These are phyloP conservation scores for Lophium mytilinum DNA, from an alignment of 495 filamentous ascomycete genomes.

Conservation along the genomic window DNA sequence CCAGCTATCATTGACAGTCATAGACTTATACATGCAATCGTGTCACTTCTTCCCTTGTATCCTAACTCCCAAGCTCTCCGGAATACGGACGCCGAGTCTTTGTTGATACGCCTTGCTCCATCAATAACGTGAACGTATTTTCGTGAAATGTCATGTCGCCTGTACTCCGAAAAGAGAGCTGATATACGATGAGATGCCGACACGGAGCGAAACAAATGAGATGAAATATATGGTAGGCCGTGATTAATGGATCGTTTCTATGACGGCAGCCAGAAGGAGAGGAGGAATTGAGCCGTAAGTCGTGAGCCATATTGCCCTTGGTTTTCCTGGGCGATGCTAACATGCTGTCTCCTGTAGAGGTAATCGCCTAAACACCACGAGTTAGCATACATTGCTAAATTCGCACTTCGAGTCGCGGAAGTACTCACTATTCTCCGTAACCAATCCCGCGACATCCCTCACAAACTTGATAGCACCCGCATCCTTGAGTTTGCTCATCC, in stretches of 20 bases:
- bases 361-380: conserved; percentile 24
- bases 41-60: too few relatives aligned
- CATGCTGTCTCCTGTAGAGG: conserved; percentile 19
- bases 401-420: neutral
- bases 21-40: too few relatives aligned
- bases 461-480: conserved; percentile 22
- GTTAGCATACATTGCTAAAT: neutral
- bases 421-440: conserved; percentile 31
- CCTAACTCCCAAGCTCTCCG: too few relatives aligned
- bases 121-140: too few relatives aligned
- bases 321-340: conserved; percentile 24
- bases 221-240: too few relatives aligned
- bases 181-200: too few relatives aligned
- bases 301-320: conserved; percentile 31
- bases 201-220: too few relatives aligned
- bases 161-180: too few relatives aligned
- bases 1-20: too few relatives aligned
- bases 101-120: too few relatives aligned
- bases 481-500: conserved; percentile 16
- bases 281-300: conserved; percentile 31
- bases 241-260: neutral
- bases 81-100: too few relatives aligned
- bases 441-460: conserved; percentile 21
- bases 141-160: too few relatives aligned
- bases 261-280: conserved; percentile 27